A percentile compares a stretch with the other conserved stretches of the same genome.
Evolutionary conservation across 2,329 filamentous ascomycete species (phyloP).

Genomic region (Juglanconis juglandina): DNA sequence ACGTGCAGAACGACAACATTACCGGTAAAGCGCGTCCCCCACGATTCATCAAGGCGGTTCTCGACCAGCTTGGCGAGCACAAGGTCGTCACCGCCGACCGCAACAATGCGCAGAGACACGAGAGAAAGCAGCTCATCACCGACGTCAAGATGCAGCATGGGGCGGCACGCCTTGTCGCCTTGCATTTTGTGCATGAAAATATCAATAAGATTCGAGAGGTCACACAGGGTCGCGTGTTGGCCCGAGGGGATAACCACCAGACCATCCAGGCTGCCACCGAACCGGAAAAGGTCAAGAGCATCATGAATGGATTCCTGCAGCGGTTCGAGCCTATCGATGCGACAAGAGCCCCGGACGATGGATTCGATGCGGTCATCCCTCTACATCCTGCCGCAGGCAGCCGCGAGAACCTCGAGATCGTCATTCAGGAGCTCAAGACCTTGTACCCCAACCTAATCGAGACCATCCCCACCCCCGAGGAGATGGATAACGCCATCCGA

Average conservation of each 20-base stretch:
- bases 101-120: slow-evolving; percentile 87
- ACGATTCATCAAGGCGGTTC: slow-evolving; percentile 70
- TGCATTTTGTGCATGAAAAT: slow-evolving; percentile 83
- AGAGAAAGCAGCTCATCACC: slow-evolving; percentile 80
- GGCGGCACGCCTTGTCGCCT: slow-evolving; percentile 70
- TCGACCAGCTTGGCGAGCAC: slow-evolving; percentile 59
- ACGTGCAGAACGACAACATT: slow-evolving; percentile 96
- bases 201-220: slow-evolving; percentile 70
- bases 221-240: slow-evolving; percentile 74
- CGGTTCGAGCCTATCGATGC: slow-evolving; percentile 78
- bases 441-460: slow-evolving; percentile 74
- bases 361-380: slow-evolving; percentile 81
- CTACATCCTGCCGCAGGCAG: slow-evolving; percentile 76
- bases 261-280: slow-evolving; percentile 86
- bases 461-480: slow-evolving; percentile 65
- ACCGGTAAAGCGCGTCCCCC: slow-evolving; percentile 70
- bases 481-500: slow-evolving; percentile 77
- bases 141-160: slow-evolving; percentile 63
- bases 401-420: slow-evolving; percentile 77
- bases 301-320: slow-evolving; percentile 91
- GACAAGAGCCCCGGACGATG: slow-evolving; percentile 66
- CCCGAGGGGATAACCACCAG: slow-evolving; percentile 93
- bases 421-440: slow-evolving; percentile 68
- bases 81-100: slow-evolving; percentile 84
- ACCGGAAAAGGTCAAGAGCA: slow-evolving; percentile 70